Percentiles rank a stretch among this genome's conserved stretches.
Evolutionary conservation across 495 filamentous ascomycete species (phyloP).

Genomic region (Neurospora intermedia): DNA sequence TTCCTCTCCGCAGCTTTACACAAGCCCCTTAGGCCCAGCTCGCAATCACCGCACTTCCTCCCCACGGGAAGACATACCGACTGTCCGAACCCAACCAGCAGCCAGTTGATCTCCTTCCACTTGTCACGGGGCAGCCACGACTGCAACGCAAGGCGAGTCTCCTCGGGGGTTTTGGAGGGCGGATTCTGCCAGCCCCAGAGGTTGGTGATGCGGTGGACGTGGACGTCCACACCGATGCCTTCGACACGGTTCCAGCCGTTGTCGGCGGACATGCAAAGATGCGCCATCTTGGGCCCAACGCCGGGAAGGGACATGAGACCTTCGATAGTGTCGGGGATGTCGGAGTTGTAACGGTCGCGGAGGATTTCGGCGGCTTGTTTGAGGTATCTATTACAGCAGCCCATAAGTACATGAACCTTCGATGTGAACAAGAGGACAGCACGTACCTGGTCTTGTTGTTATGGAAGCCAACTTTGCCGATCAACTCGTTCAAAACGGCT

Average conservation of each 20-base stretch:
- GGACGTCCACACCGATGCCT: constrained; percentile 58
- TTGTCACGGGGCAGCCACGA: constrained; percentile 74
- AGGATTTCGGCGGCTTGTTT: constrained; percentile 67
- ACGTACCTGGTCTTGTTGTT: constrained; percentile 76
- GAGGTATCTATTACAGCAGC: constrained; percentile 45
- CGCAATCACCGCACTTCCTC: constrained; percentile 71
- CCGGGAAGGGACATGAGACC: constrained; percentile 75
- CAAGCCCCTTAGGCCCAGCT: constrained; percentile 58
- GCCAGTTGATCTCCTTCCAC: constrained; percentile 91
- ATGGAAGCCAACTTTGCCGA: constrained; percentile 82
- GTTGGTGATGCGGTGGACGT: constrained; percentile 84
- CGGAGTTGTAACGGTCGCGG: constrained; percentile 52
- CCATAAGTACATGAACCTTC: background rate
- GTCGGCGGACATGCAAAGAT: constrained; percentile 64
- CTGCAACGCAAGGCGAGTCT: constrained; percentile 68
- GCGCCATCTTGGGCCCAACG: constrained; percentile 96
- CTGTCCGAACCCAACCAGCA: constrained; percentile 88
- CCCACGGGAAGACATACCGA: constrained; percentile 73
- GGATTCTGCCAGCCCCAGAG: constrained; percentile 77
- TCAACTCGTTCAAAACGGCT: constrained; percentile 62
- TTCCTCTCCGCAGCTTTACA: constrained; percentile 61
- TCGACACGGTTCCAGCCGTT: constrained; percentile 46
- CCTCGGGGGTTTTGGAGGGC: constrained; percentile 72
- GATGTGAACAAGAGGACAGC: background rate
- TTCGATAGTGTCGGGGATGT: constrained; percentile 75